Evolutionary conservation across 768 basidiomycete genomes (phyloP).

Genomic region (Kwoniella dendrophila): DNA sequence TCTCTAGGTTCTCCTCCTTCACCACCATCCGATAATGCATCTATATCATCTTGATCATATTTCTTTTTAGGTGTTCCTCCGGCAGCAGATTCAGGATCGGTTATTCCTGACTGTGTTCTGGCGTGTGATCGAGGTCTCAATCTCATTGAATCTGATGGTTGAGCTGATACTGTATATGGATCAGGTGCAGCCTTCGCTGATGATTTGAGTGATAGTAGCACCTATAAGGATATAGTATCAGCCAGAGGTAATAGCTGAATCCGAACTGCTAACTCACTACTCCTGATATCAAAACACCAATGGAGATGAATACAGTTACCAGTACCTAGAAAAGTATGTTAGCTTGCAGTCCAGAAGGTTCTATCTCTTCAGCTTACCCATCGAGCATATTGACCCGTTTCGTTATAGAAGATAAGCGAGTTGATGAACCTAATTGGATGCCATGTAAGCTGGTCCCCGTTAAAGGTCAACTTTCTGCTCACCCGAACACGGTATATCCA

Average conservation of each 20-base stretch:
- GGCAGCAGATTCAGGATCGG: conserved; percentile 6
- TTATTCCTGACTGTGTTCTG: conserved; percentile 18
- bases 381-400: conserved; percentile 78
- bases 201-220: conserved; percentile 83
- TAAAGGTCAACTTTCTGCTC: not conserved
- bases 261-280: conserved; percentile 60
- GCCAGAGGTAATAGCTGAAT: not conserved
- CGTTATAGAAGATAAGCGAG: conserved; percentile 75
- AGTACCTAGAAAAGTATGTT: conserved; percentile 57
- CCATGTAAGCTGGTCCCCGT: not conserved
- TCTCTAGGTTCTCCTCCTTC: conserved; percentile 13
- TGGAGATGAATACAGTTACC: conserved; percentile 82
- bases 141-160: conserved; percentile 30
- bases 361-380: conserved; percentile 62
- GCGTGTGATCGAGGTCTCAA: conserved; percentile 25
- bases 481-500: conserved; percentile 49
- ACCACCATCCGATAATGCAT: conserved; percentile 12
- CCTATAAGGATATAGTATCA: conserved; percentile 24
- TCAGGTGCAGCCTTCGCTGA: conserved; percentile 44
- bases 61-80: conserved; percentile 9
- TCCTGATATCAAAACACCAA: conserved; percentile 80
- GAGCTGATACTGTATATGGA: conserved; percentile 41
- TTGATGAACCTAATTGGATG: conserved; percentile 62
- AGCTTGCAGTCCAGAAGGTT: not conserved
- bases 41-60: conserved; percentile 20